These are phyloP conservation scores for Eucalyptus victrix DNA, from an alignment of 345 rosid species.

Conservation along the genomic window DNA sequence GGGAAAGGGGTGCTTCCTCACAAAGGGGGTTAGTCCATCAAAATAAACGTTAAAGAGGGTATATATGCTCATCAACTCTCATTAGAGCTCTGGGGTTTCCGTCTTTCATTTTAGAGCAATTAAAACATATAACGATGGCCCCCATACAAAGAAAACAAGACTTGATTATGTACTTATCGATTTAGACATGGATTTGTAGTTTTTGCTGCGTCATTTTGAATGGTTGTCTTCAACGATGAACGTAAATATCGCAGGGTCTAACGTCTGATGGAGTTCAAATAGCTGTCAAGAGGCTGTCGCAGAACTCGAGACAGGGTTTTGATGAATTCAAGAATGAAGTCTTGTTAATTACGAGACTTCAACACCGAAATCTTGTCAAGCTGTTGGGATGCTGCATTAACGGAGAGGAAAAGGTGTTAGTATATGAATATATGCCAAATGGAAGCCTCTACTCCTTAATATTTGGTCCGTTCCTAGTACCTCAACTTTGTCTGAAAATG, in stretches of 20 bases:
- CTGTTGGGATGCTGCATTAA: neutral
- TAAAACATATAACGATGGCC: neutral
- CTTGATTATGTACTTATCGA: neutral
- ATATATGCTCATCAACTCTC: neutral
- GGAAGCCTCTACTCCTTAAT: neutral
- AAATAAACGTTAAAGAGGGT: neutral
- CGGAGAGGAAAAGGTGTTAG: neutral
- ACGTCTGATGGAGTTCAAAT: neutral
- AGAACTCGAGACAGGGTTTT: neutral
- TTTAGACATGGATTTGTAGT: neutral
- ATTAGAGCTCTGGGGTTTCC: neutral
- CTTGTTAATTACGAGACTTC: neutral
- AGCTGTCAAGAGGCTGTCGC: conserved; percentile 2
- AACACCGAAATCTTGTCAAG: neutral
- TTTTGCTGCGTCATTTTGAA: neutral
- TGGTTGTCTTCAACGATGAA: neutral
- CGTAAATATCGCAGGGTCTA: neutral
- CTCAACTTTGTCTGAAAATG: neutral
- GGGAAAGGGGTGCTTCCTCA: neutral
- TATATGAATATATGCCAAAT: neutral
- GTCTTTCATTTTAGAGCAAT: neutral
- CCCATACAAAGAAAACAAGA: neutral
- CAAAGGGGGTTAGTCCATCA: neutral
- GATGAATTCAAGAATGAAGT: neutral
- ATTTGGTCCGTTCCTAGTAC: neutral